Evolutionary conservation across 306 rosid species (phyloP).

Genomic region (Lotus japonicus): DNA sequence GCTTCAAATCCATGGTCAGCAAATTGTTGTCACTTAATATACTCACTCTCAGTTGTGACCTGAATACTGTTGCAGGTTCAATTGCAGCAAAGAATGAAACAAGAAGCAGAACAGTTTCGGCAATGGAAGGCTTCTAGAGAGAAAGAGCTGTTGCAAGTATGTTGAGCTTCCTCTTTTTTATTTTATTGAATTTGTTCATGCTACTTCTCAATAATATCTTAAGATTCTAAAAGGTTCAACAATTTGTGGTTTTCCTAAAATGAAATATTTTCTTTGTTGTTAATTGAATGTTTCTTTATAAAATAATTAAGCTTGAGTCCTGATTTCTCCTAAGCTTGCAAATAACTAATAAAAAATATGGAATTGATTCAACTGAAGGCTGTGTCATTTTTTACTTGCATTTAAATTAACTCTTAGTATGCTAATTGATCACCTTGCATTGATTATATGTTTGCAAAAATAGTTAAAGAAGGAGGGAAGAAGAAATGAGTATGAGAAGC

Average conservation of each 20-base stretch:
- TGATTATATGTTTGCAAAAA: conserved; percentile 19
- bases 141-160: conserved; percentile 94
- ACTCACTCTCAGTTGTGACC: conserved; percentile 1
- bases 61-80: conserved; percentile 60
- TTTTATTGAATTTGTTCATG: conserved; percentile 1
- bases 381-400: conserved; percentile 4
- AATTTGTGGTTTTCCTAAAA: not conserved
- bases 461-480: conserved; percentile 97
- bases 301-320: not conserved
- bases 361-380: not conserved
- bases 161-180: conserved; percentile 18
- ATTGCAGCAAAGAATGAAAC: conserved; percentile 92
- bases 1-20: conserved; percentile 14
- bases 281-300: conserved; percentile 3
- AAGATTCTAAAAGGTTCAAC: not conserved
- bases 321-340: conserved; percentile 5
- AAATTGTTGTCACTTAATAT: not conserved
- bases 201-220: conserved; percentile 7
- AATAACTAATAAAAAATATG: not conserved
- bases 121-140: conserved; percentile 99
- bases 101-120: conserved; percentile 99
- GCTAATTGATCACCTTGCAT: conserved; percentile 19
- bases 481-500: conserved; percentile 98
- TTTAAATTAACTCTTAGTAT: not conserved
- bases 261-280: not conserved